Base-by-base conservation (phyloP, 2,329 filamentous ascomycete genomes). In the Pseudogymnoascus verrucosus region DNA sequence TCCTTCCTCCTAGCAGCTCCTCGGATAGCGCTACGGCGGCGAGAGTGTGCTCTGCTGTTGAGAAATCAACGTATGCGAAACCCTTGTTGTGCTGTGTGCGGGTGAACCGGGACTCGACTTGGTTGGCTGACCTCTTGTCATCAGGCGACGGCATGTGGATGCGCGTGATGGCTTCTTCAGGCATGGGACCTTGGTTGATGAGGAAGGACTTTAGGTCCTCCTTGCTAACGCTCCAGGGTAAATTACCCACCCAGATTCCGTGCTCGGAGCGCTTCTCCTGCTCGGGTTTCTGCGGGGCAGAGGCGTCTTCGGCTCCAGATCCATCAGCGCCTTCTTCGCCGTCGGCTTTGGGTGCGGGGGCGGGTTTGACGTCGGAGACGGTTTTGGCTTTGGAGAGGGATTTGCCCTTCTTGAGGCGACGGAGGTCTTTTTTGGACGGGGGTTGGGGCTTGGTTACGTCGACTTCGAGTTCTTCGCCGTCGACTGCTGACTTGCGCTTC, bases 61-160 rank as follows among this genome's bases (percentile, higher is more conserved):
- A 79, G 73, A 99, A 96, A 74, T 99, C 96, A 67, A 99, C 87
- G 73, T 99, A 99, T 63, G 95, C 95, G 73, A 97, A 99, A 14
- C 95, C 96, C 76, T 89, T 93, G 79, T 98, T 99, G 60, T 72
- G 68, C 14, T 70, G 65, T 5, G 64, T 66, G 62, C 73, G 73
- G 6, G 64, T 69, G 62, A 68, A 69, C 34, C 70, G 73, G 42
- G 70, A 69, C 44, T 71, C 66, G 12, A 73, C 71, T 31, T 71
- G 67, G 60, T 73, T 73, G n/a, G 71, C 68, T 11, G 71, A 63
- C 61, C 72, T 73, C 10, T 67, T 67, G 57, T 74, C 72, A 70
- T 87, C 80, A 21, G 82, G 76, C 70, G 81, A 84, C 36, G 76
- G 76, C 68, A 78, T 79, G 68, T 78, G 77, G 11, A 98, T 80